Percentiles rank a stretch among this genome's conserved stretches.
These are phyloP conservation scores for Trypethelium eluteriae DNA, from an alignment of 495 filamentous ascomycete genomes.

Conservation along the genomic window DNA sequence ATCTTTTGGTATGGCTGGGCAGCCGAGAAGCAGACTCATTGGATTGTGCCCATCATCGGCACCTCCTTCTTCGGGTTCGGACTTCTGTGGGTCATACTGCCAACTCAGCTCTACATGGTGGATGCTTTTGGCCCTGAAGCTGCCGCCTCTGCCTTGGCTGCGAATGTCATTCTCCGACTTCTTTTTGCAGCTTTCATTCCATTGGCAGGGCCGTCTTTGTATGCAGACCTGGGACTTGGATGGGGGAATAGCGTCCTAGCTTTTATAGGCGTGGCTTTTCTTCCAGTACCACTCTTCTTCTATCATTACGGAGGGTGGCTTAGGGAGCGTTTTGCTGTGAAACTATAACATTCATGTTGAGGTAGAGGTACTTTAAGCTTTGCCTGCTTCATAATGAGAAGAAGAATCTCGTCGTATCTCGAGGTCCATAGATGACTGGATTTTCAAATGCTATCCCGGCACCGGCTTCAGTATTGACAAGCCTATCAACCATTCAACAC, in stretches of 20 bases:
- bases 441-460: no score
- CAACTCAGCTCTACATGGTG: slow-evolving; percentile 52
- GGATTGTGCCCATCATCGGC: slow-evolving; percentile 27
- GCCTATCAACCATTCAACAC: no score
- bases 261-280: slow-evolving; percentile 30
- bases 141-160: slow-evolving; percentile 61
- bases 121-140: slow-evolving; percentile 58
- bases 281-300: slow-evolving; percentile 32
- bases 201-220: slow-evolving; percentile 60
- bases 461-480: no score
- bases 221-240: slow-evolving; percentile 31
- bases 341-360: background rate
- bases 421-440: no score
- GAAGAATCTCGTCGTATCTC: no score
- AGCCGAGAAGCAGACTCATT: slow-evolving; percentile 28
- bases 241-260: slow-evolving; percentile 37
- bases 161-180: slow-evolving; percentile 54
- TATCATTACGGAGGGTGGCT: slow-evolving; percentile 32
- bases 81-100: slow-evolving; percentile 10
- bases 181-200: slow-evolving; percentile 65
- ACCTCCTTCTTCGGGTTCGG: slow-evolving; percentile 29
- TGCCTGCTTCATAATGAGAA: no score
- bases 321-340: slow-evolving; percentile 24
- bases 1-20: slow-evolving; percentile 33
- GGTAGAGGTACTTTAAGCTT: no score